A percentile compares a stretch with the other conserved stretches of the same genome.
Conservation (phyloP, 129 eudicot species). For the Flaveria trinervia region DNA sequence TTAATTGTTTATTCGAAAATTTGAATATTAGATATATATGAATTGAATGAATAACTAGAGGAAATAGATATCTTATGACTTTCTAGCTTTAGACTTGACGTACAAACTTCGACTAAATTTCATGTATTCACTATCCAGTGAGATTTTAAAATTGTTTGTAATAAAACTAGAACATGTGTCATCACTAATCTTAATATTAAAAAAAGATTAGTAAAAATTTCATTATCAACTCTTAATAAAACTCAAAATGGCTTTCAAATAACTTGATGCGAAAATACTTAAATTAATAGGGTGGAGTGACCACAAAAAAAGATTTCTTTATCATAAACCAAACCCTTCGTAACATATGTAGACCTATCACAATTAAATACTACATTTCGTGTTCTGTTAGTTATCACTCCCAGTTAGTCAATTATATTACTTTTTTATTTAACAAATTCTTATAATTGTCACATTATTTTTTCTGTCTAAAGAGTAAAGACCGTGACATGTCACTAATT, state of each 20-base stretch:
- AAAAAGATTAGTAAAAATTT: background rate
- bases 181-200: background rate
- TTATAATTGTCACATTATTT: background rate
- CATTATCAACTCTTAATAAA: background rate
- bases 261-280: background rate
- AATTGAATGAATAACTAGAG: conserved; percentile 9
- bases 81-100: background rate
- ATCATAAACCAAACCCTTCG: conserved; percentile 12
- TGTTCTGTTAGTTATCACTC: conserved; percentile 6
- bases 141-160: too few relatives aligned
- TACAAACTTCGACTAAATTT: too few relatives aligned
- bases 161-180: background rate
- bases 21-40: background rate
- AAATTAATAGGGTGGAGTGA: background rate
- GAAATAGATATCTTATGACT: background rate
- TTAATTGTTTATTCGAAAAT: background rate
- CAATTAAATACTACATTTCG: conserved; percentile 23
- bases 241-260: background rate
- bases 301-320: conserved; percentile 4
- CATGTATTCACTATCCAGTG: too few relatives aligned
- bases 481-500: too few relatives aligned
- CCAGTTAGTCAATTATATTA: too few relatives aligned
- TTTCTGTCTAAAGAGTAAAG: background rate
- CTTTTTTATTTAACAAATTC: background rate
- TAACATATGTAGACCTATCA: conserved; percentile 6